A percentile compares a stretch with the other conserved stretches of the same genome.
phyloP scores from a whole-genome alignment of 176 grass and related monocot genomes.

The Eragrostis curvula region DNA sequence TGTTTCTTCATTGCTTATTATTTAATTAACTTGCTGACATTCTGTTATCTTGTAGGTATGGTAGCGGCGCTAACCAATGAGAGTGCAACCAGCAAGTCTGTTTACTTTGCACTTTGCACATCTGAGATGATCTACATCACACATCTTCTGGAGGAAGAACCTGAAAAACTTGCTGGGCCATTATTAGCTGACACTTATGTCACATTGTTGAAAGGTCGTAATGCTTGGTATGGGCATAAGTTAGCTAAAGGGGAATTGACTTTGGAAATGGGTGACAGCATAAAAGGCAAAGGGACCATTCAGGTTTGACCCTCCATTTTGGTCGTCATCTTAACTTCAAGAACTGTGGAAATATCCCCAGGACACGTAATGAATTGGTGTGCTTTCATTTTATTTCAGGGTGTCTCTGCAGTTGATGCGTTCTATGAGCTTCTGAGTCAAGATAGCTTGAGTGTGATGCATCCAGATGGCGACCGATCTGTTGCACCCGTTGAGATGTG shows the following conservation, averaged over 20 bases:
- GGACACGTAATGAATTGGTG: conserved; percentile 23
- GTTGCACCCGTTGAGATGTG: conserved; percentile 94
- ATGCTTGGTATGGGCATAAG: conserved; percentile 94
- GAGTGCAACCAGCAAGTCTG: conserved; percentile 96
- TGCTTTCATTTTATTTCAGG: conserved; percentile 62
- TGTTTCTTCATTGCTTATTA: conserved; percentile 1
- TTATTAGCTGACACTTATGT: conserved; percentile 97
- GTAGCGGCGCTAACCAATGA: conserved; percentile 94
- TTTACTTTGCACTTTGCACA: conserved; percentile 98
- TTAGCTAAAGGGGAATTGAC: conserved; percentile 91
- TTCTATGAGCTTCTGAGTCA: conserved; percentile 98
- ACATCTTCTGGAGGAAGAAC: conserved; percentile 89
- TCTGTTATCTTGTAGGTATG: conserved; percentile 72
- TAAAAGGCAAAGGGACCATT: conserved; percentile 99
- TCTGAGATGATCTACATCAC: conserved; percentile 99
- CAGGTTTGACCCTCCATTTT: conserved; percentile 64
- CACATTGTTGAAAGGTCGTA: conserved; percentile 94
- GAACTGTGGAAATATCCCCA: conserved; percentile 11
- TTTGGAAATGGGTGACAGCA: conserved; percentile 96
- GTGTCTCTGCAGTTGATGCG: conserved; percentile 92
- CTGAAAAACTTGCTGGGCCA: conserved; percentile 96
- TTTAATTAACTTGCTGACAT: conserved; percentile 35
- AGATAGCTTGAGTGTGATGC: conserved; percentile 87
- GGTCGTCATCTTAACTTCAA: conserved; percentile 25
- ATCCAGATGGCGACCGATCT: conserved; percentile 85